Conservation (phyloP, 768 basidiomycete genomes). For the Psilocybe cyanescens region DNA sequence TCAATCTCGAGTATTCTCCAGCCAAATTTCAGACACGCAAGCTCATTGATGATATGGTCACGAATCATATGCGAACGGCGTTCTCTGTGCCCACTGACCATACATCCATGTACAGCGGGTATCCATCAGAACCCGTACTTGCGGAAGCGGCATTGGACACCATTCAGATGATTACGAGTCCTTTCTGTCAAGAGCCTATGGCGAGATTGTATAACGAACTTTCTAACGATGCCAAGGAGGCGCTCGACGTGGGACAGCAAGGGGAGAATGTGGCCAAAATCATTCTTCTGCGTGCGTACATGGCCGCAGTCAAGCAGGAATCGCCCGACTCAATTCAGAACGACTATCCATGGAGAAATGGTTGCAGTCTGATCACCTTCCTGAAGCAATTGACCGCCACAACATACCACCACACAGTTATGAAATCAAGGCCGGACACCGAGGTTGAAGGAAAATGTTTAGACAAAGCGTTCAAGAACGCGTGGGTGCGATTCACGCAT, state of each 20-base stretch:
- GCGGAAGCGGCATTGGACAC: too few relatives aligned
- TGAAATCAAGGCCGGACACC: conserved; percentile 27
- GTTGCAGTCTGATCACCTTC: conserved; percentile 19
- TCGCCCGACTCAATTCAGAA: not conserved
- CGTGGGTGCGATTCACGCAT: conserved; percentile 18
- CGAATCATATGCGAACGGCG: conserved; percentile 29
- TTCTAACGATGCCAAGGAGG: not conserved
- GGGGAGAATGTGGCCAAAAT: conserved; percentile 11
- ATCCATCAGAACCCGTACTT: too few relatives aligned
- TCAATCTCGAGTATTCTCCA: conserved; percentile 16
- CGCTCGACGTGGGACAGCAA: conserved; percentile 20
- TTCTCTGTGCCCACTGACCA: conserved; percentile 27
- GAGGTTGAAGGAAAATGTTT: not conserved
- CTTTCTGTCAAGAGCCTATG: not conserved
- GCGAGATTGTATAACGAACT: not conserved
- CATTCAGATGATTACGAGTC: not conserved
- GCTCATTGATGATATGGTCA: conserved; percentile 18
- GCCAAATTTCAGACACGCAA: conserved; percentile 7
- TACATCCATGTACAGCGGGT: too few relatives aligned
- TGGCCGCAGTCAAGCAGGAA: conserved; percentile 17
- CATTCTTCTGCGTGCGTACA: conserved; percentile 27
- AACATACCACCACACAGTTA: conserved; percentile 2
- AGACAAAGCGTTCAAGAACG: conserved; percentile 31
- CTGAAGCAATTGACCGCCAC: conserved; percentile 1
- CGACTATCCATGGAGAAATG: conserved; percentile 16